Percentiles rank a stretch among this genome's conserved stretches.
Conservation (phyloP, 2,329 filamentous ascomycete species). For the Pseudopithomyces maydicus region DNA sequence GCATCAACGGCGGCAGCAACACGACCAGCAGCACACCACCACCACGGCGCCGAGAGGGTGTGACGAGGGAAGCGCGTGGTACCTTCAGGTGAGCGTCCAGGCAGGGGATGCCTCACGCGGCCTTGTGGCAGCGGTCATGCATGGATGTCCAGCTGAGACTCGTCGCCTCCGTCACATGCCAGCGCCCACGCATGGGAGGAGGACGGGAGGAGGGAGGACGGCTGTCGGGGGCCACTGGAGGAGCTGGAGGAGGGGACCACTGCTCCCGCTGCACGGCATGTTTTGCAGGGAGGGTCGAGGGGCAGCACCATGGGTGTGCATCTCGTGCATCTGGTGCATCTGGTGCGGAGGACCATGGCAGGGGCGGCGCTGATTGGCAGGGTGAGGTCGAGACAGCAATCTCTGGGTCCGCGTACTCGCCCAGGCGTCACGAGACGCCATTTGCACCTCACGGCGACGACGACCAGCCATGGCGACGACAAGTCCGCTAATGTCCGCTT, state of each 20-base stretch:
- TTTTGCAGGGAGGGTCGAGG: conserved; percentile 1
- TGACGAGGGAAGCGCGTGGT: not conserved
- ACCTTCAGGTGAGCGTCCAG: not conserved
- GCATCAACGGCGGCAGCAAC: too few species aligned
- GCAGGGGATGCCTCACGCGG: conserved; percentile 3
- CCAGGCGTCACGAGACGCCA: not conserved
- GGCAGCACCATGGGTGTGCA: not conserved
- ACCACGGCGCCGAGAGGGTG: not conserved
- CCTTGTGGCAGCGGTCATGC: not conserved
- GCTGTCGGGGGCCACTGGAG: too few species aligned
- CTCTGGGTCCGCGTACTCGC: conserved; percentile 2
- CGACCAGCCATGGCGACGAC: not conserved
- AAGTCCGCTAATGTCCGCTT: conserved; percentile 3
- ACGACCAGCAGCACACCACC: too few species aligned
- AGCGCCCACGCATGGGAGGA: not conserved
- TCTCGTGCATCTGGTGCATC: too few species aligned
- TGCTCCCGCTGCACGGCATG: conserved; percentile 6
- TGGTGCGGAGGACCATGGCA: not conserved
- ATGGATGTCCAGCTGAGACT: conserved; percentile 4
- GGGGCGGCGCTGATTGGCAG: not conserved
- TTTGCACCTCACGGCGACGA: not conserved
- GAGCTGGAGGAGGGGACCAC: conserved; percentile 1
- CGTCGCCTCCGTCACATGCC: conserved; percentile 6
- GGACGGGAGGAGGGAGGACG: too few species aligned
- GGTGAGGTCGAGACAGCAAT: not conserved